These are phyloP conservation scores for Talaromyces sp. DNA, from an alignment of 2,329 filamentous ascomycete genomes.

Conservation along the genomic window DNA sequence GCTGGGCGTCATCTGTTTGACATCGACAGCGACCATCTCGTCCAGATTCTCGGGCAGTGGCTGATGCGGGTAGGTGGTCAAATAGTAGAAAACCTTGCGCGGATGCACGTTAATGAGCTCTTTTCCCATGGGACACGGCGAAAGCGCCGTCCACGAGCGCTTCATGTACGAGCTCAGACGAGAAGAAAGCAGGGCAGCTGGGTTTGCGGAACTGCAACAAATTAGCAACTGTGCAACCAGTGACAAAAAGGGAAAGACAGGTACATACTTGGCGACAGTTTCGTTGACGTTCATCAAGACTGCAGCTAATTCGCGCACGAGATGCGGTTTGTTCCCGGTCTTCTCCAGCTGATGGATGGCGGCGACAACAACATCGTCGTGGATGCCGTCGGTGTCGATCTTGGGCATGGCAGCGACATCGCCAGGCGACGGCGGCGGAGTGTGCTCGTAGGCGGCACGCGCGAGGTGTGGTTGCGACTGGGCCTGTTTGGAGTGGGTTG, in stretches of 20 bases:
- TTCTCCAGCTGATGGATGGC: constrained; percentile 84
- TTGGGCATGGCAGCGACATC: constrained; percentile 47
- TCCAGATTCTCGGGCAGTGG: constrained; percentile 66
- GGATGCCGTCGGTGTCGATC: constrained; percentile 77
- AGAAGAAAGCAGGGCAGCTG: constrained; percentile 90
- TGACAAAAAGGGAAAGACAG: constrained; percentile 7
- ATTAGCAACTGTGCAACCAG: constrained; percentile 7
- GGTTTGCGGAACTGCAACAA: constrained; percentile 71
- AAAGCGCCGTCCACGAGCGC: constrained; percentile 71
- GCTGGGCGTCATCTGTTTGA: constrained; percentile 74
- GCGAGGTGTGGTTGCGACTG: constrained; percentile 17
- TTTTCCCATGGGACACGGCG: constrained; percentile 85
- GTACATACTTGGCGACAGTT: constrained; percentile 83
- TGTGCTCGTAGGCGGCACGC: constrained; percentile 61
- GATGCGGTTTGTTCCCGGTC: constrained; percentile 85
- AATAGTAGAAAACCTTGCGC: constrained; percentile 91
- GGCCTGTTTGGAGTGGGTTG: constrained; percentile 21
- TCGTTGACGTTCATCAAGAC: constrained; percentile 71
- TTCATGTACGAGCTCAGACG: constrained; percentile 86
- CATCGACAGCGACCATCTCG: constrained; percentile 48
- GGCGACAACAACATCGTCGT: constrained; percentile 90
- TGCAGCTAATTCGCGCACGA: constrained; percentile 87
- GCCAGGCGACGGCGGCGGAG: constrained; percentile 72
- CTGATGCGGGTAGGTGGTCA: constrained; percentile 82
- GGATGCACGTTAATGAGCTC: constrained; percentile 90